Evolutionary conservation across 768 basidiomycete genomes (phyloP).

Genomic region (Termitomyces sp.): DNA sequence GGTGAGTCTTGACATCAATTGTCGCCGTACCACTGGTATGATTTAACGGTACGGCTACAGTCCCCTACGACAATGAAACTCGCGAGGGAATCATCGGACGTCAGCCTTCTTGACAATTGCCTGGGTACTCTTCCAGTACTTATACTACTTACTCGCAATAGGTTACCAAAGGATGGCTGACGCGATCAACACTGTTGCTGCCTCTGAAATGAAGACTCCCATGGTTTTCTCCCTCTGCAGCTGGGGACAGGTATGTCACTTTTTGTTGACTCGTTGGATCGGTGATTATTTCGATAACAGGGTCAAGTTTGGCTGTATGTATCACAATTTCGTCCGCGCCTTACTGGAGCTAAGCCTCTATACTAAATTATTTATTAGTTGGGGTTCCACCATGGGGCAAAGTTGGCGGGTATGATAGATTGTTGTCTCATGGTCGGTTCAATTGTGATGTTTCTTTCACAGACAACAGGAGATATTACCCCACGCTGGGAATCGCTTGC

Average conservation of each 20-base stretch:
- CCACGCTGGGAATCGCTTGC: slow-evolving; percentile 54
- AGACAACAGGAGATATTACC: slow-evolving; percentile 54
- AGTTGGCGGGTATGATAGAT: slow-evolving; percentile 54
- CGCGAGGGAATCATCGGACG: slow-evolving; percentile 53
- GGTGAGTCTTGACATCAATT: slow-evolving; percentile 31
- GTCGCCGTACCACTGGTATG: background rate
- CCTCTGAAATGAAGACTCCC: slow-evolving; percentile 41
- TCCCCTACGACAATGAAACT: slow-evolving; percentile 56
- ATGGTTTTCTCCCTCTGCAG: slow-evolving; percentile 59
- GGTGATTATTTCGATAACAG: slow-evolving; percentile 23
- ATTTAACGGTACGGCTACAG: slow-evolving; percentile 20
- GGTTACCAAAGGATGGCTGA: slow-evolving; percentile 57
- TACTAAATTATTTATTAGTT: slow-evolving; percentile 22
- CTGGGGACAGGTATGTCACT: slow-evolving; percentile 54
- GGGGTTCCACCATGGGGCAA: slow-evolving; percentile 58
- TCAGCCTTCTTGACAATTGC: slow-evolving; percentile 23
- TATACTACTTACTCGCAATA: background rate
- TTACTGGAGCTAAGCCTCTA: background rate
- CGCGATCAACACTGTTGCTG: slow-evolving; percentile 47
- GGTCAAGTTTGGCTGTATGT: slow-evolving; percentile 52
- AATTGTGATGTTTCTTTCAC: background rate
- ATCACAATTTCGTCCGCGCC: background rate
- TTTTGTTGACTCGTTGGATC: background rate
- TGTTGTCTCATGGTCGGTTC: background rate
- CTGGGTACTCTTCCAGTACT: background rate